phyloP scores from a whole-genome alignment of 2,329 filamentous ascomycete species.

The Penicillium sp. region DNA sequence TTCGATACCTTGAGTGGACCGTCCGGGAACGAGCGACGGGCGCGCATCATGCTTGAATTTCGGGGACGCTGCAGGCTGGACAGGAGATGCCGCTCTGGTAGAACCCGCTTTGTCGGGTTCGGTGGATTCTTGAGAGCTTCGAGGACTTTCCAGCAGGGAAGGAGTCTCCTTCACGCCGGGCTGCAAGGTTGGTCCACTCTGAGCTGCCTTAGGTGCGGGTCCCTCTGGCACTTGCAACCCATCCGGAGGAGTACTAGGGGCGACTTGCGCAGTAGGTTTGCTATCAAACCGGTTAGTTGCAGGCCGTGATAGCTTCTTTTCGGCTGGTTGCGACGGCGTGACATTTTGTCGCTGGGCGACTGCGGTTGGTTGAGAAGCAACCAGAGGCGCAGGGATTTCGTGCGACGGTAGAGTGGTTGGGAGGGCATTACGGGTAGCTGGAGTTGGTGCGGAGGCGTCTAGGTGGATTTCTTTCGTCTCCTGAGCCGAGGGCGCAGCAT shows the following conservation, averaged over 20 bases:
- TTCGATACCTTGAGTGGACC: conserved; percentile 33
- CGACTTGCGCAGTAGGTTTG: conserved; percentile 15
- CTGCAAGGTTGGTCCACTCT: conserved; percentile 59
- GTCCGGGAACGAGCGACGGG: conserved; percentile 34
- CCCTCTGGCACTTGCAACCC: conserved; percentile 19
- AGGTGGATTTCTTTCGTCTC: conserved; percentile 26
- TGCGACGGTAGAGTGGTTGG: conserved; percentile 23
- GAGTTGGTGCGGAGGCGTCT: conserved; percentile 44
- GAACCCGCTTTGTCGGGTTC: background rate
- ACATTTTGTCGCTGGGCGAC: conserved; percentile 10
- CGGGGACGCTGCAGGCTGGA: conserved; percentile 20
- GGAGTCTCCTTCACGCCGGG: conserved; percentile 23
- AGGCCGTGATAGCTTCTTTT: conserved; percentile 19
- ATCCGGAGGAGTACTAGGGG: conserved; percentile 18
- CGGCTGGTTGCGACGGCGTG: conserved; percentile 5
- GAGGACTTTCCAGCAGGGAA: conserved; percentile 29
- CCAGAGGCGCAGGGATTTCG: conserved; percentile 23
- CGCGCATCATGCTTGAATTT: conserved; percentile 36
- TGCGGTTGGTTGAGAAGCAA: conserved; percentile 18
- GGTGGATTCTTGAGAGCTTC: conserved; percentile 28
- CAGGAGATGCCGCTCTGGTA: conserved; percentile 21
- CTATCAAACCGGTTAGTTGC: conserved; percentile 16
- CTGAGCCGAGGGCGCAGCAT: conserved; percentile 37
- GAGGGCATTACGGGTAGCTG: conserved; percentile 34
- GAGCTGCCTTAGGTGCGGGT: conserved; percentile 35